Percentiles rank a stretch among this genome's conserved stretches.
Conservation (phyloP, 73 alveolate species). For the Symbiodinium pilosum region DNA sequence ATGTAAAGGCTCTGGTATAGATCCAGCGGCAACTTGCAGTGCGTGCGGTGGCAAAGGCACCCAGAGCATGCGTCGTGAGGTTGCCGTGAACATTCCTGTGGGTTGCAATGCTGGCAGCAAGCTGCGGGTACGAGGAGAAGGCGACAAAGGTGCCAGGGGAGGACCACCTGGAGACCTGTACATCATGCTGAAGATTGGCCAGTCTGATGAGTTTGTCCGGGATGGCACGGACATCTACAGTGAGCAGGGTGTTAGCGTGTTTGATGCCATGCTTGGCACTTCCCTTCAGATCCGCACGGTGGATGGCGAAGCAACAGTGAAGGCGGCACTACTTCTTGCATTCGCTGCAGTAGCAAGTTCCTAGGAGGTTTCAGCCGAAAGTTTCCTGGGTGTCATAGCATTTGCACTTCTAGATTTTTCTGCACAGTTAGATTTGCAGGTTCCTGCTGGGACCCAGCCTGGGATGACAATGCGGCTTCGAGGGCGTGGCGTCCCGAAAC, state of each 20-base stretch:
- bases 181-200: slow-evolving; percentile 15
- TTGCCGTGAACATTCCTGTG: slow-evolving; percentile 70
- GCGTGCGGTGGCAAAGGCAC: slow-evolving; percentile 80
- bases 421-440: slow-evolving; percentile 13
- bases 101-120: slow-evolving; percentile 63
- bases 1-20: slow-evolving; percentile 61
- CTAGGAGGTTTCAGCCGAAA: too few species aligned
- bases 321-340: too few species aligned
- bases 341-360: too few species aligned
- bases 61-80: background rate
- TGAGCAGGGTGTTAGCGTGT: slow-evolving; percentile 64
- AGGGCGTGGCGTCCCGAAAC: slow-evolving; percentile 83
- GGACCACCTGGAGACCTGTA: slow-evolving; percentile 89
- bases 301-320: slow-evolving; percentile 51
- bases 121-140: slow-evolving; percentile 71
- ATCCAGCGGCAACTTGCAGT: slow-evolving; percentile 52
- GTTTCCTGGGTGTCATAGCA: too few species aligned
- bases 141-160: slow-evolving; percentile 75
- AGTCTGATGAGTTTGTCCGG: slow-evolving; percentile 43
- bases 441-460: slow-evolving; percentile 94
- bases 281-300: slow-evolving; percentile 42
- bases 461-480: slow-evolving; percentile 62
- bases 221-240: slow-evolving; percentile 64
- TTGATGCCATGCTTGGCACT: slow-evolving; percentile 93
- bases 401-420: background rate